Evolutionary conservation across 306 rosid genomes (phyloP), one percentile per base, ranked within the genome.

Genomic region (Vigna hirtella): DNA sequence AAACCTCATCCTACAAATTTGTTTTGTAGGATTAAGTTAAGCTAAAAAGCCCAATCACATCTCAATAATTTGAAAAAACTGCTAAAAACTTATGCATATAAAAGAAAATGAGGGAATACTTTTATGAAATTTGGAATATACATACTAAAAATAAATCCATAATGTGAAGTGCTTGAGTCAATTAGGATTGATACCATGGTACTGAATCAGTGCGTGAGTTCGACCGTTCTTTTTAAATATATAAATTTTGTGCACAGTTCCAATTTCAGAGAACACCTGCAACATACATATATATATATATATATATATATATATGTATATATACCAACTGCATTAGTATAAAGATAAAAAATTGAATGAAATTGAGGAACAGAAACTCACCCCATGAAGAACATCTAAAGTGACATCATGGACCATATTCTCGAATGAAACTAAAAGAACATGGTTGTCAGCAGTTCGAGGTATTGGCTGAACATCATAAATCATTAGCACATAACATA

Each of bases 351-450:
- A 70, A 43, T 45, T 16, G 42, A 50, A 24, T 1, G 13, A 24
- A 63, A 55, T 59, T 59, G 36, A 57, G 4, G 9, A 70, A 55
- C 56, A 52, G 2, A 40, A 53, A 56, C 94, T 73, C 66, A 93
- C 98, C 24, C 90, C 83, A 88, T 91, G 88, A 82, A 93, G 83
- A 72, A 87, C 93, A 47, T 93, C 98, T 68, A 93, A 90, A 36
- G 93, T 93, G 49, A 93, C 91, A 81, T 94, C 97, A 87, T 88
- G 91, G 81, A 88, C 95, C 97, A 93, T 87, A 83, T 93, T 93
- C 77, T 89, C 93, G 73, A 93, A 91, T 64, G 94, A 88, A 57
- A 97, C 98, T 68, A 90, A 91, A 80, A 93, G 97, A 49, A 93
- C 97, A 74, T 91, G 91, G 86, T 94, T 91, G 84, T 91, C 97